Evolutionary conservation across 2,329 filamentous ascomycete species (phyloP).

Genomic region (Cladosporium sp.): DNA sequence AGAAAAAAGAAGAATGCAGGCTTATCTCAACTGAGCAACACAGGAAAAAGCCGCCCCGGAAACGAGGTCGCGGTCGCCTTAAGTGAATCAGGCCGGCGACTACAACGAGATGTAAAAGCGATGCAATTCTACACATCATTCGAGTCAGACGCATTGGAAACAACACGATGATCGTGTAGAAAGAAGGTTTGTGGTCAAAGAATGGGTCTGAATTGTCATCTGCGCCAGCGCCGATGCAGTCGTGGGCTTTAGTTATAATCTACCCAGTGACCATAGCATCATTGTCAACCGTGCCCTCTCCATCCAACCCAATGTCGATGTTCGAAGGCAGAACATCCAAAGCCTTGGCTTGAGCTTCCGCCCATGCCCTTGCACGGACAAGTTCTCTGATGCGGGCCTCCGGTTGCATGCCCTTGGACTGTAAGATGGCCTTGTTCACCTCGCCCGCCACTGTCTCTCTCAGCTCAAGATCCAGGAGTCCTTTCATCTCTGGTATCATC

Average conservation of each 20-base stretch:
- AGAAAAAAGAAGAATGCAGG: too few relatives aligned
- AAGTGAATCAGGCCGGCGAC: too few relatives aligned
- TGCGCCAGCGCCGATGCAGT: not conserved
- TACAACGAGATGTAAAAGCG: too few relatives aligned
- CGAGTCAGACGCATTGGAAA: too few relatives aligned
- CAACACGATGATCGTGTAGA: too few relatives aligned
- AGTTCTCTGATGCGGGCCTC: constrained; percentile 82
- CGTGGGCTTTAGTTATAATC: not conserved
- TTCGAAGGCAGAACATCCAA: constrained; percentile 42
- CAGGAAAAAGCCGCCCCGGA: too few relatives aligned
- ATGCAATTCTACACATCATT: too few relatives aligned
- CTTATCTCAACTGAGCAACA: too few relatives aligned
- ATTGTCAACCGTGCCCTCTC: constrained; percentile 16
- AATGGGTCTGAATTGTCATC: not conserved
- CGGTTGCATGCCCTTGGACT: constrained; percentile 68
- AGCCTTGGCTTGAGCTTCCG: constrained; percentile 63
- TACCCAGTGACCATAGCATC: constrained; percentile 26
- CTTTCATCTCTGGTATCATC: constrained; percentile 72
- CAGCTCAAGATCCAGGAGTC: constrained; percentile 75
- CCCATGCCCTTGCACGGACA: constrained; percentile 81
- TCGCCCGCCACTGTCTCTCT: constrained; percentile 79
- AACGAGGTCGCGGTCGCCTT: too few relatives aligned
- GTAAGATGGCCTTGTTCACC: constrained; percentile 86
- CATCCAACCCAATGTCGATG: constrained; percentile 46
- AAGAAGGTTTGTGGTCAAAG: not conserved